Base-by-base conservation (phyloP, 1,139 yeast genomes). In the Suhomyces bribrorum region DNA sequence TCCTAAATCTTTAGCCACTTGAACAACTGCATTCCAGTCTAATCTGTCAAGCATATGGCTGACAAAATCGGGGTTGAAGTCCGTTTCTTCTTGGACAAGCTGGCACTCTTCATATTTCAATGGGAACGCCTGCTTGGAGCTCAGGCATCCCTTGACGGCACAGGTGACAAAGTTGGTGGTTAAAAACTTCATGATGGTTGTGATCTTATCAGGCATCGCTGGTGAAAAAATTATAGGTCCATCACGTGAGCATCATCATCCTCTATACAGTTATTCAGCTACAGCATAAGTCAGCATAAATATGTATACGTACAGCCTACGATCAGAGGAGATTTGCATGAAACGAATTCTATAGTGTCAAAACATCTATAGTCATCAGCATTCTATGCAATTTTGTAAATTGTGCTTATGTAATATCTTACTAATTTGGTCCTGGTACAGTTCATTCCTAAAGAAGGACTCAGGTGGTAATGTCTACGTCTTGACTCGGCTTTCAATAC, bases 131-230 rank as follows among this genome's bases (percentile, higher is more conserved):
- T 81, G 79, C 22, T 79, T 76, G 7, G 92, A 77, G 20, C 81
- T 68, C 41, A 84, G 87, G 57, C 99, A 92, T 5, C 80, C 57
- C 54, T 85, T 83, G 46, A 89, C 86, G 0, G 97, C 92, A 63
- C 99, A 92, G 61, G 86, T 89, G 46, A 92, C 95, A 62, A 92
- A 94, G 62, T 94, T 92, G 29, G 97, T 87, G 23, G 98, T 90
- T 30, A 92, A 70, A 54, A 92, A 83, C 69, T 92, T 92, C 98
- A 92, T 90, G 24, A 9, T 26, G 34, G 36, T 29, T 12, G 29
- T 12, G 6, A n/a, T n/a, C 13, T 20, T 29, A 18, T 15, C 20
- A 24, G 33, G 15, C 36, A 32, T 32, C 37, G 35, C 30, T 24
- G 27, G 12, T 25, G 40, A 36, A 29, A 30, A 29, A 14, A 26